Conservation (phyloP, 169 alveolate species). For the Pseudocohnilembus persalinus region DNA sequence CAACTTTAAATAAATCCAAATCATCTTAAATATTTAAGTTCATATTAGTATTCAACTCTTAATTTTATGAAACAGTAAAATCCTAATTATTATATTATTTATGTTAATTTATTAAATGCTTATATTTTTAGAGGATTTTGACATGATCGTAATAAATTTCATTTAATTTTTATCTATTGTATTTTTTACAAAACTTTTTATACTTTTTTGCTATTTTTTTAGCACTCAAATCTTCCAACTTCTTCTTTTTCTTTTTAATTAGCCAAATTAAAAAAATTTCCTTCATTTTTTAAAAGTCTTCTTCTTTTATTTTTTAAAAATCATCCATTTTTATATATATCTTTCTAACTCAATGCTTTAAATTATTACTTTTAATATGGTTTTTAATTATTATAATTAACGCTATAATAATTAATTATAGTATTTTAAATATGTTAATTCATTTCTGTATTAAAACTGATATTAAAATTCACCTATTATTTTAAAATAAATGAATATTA, state of each 20-base stretch:
- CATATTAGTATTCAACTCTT: background rate
- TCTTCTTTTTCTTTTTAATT: conserved; percentile 15
- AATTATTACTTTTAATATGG: too few species aligned
- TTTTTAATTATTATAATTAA: too few species aligned
- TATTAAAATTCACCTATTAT: too few species aligned
- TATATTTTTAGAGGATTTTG: conserved; percentile 6
- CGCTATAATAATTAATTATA: too few species aligned
- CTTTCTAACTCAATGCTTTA: too few species aligned
- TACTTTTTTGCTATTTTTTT: conserved; percentile 4
- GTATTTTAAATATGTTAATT: too few species aligned
- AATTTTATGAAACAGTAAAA: background rate
- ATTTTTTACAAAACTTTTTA: conserved; percentile 18
- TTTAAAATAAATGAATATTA: too few species aligned
- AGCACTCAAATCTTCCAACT: conserved; percentile 12
- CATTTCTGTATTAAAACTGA: too few species aligned
- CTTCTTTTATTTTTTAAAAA: background rate
- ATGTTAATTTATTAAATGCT: background rate
- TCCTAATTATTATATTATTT: background rate
- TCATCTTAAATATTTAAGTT: background rate
- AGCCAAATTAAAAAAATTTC: conserved; percentile 23
- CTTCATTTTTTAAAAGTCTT: conserved; percentile 6
- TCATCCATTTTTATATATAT: background rate
- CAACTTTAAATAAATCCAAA: conserved; percentile 1
- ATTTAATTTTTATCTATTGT: conserved; percentile 2
- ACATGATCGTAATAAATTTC: conserved; percentile 4